phyloP scores from a whole-genome alignment of 2,329 filamentous ascomycete genomes.

The Pyrenochaeta sp. region DNA sequence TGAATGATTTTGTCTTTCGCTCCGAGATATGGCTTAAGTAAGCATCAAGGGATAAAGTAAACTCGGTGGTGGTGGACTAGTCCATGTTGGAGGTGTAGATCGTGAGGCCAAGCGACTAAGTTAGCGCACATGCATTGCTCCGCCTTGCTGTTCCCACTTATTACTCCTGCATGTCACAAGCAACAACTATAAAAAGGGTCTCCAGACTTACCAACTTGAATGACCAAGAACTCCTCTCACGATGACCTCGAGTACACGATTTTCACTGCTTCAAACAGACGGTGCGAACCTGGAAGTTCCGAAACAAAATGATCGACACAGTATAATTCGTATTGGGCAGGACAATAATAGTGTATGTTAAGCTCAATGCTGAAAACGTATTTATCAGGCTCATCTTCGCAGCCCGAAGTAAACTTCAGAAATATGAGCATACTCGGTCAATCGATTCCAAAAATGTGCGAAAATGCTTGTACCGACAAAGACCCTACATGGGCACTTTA shows the following conservation, averaged over 20 bases:
- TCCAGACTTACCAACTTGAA: not conserved
- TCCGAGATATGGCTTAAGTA: too few relatives aligned
- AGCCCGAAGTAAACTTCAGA: not conserved
- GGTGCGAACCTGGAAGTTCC: not conserved
- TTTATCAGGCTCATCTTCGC: not conserved
- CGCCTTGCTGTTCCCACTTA: too few relatives aligned
- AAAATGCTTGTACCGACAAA: not conserved
- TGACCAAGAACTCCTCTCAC: not conserved
- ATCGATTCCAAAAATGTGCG: not conserved
- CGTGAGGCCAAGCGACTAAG: too few relatives aligned
- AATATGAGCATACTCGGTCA: not conserved
- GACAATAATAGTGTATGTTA: not conserved
- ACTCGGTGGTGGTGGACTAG: too few relatives aligned
- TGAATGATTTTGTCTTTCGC: too few relatives aligned
- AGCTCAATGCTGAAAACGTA: not conserved
- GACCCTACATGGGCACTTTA: not conserved
- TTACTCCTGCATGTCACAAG: not conserved
- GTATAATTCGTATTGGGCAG: not conserved
- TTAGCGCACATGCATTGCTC: too few relatives aligned
- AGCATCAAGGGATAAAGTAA: too few relatives aligned
- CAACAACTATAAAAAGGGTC: not conserved
- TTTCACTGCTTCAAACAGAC: not conserved
- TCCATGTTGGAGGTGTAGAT: too few relatives aligned
- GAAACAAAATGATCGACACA: not conserved
- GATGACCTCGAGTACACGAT: not conserved